Conservation (phyloP, 1,284 basidiomycete genomes). For the Naganishia sp. region DNA sequence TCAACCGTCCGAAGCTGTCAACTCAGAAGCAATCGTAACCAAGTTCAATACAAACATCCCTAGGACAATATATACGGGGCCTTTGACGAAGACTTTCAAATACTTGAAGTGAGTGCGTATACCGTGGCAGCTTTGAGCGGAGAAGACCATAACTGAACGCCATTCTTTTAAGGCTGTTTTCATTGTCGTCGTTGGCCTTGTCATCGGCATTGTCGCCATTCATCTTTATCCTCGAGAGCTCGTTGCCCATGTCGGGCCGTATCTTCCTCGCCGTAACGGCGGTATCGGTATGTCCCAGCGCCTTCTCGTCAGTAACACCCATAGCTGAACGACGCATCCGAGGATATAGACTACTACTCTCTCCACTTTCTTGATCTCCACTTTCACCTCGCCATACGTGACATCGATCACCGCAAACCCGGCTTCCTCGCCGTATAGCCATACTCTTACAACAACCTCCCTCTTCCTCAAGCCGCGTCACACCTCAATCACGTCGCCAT, state of each 20-base stretch:
- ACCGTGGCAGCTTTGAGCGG: neutral
- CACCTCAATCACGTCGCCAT: conserved; percentile 68
- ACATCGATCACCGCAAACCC: conserved; percentile 55
- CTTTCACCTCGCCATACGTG: conserved; percentile 57
- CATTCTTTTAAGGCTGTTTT: conserved; percentile 71
- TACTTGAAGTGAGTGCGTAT: conserved; percentile 33
- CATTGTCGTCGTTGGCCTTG: conserved; percentile 71
- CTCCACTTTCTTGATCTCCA: conserved; percentile 34
- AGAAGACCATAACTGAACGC: neutral
- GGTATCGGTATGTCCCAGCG: conserved; percentile 65
- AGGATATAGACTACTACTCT: conserved; percentile 31
- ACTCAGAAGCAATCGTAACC: neutral
- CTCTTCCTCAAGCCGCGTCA: conserved; percentile 63
- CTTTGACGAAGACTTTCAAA: conserved; percentile 34
- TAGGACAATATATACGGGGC: conserved; percentile 32
- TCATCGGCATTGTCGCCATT: conserved; percentile 72
- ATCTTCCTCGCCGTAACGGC: conserved; percentile 69
- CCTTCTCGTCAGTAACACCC: conserved; percentile 60
- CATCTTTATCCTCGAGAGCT: conserved; percentile 75
- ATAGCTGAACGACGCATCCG: conserved; percentile 61
- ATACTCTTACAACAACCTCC: conserved; percentile 65
- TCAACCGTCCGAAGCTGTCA: neutral
- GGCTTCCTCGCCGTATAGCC: conserved; percentile 50
- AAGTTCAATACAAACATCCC: conserved; percentile 23
- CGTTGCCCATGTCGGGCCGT: conserved; percentile 69